phyloP scores from a whole-genome alignment of 805 yeast species.

The Candida sonorensis region DNA sequence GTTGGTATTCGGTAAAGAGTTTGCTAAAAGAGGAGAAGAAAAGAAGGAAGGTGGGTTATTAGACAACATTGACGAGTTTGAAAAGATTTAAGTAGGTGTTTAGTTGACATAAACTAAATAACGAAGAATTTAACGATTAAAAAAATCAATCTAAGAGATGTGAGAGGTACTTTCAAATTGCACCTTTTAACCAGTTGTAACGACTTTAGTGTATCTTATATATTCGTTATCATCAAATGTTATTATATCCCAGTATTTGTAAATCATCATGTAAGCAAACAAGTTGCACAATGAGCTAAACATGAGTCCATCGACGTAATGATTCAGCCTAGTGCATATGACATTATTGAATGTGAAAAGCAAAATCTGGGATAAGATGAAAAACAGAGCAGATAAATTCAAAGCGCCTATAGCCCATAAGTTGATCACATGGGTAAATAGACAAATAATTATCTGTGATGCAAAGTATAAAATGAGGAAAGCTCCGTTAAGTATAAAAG shows the following conservation, averaged over 20 bases:
- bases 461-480: constrained; percentile 55
- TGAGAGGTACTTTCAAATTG: too few species aligned
- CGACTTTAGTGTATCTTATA: constrained; percentile 27
- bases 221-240: constrained; percentile 94
- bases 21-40: constrained; percentile 42
- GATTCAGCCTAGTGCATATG: constrained; percentile 68
- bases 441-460: constrained; percentile 62
- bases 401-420: constrained; percentile 92
- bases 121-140: neutral
- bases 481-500: constrained; percentile 66
- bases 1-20: constrained; percentile 52
- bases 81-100: constrained; percentile 18
- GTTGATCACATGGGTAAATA: constrained; percentile 55
- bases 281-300: constrained; percentile 77
- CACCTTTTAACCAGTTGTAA: constrained; percentile 6
- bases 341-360: constrained; percentile 59
- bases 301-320: constrained; percentile 86
- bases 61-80: constrained; percentile 22
- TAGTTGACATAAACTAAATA: neutral
- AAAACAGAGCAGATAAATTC: constrained; percentile 60
- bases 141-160: neutral
- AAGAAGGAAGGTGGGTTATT: constrained; percentile 27
- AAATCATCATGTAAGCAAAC: constrained; percentile 87
- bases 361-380: constrained; percentile 73
- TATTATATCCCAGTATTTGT: constrained; percentile 94